Evolutionary conservation across 2,329 filamentous ascomycete species (phyloP).

Genomic region (Zopfia rhizophila): DNA sequence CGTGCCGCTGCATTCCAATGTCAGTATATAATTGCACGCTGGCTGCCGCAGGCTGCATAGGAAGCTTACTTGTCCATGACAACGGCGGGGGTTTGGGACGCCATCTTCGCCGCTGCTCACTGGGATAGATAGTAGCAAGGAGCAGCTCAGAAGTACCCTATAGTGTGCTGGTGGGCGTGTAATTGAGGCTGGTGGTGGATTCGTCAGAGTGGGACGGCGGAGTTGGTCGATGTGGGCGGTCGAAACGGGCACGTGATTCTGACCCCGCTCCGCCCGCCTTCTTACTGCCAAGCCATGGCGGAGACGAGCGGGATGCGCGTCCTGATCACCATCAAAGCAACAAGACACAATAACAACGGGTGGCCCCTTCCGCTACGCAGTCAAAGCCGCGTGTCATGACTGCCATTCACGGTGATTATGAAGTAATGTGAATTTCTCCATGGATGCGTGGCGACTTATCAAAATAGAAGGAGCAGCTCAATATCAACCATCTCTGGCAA

Average conservation of each 20-base stretch:
- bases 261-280: slow-evolving; percentile 35
- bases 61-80: slow-evolving; percentile 99
- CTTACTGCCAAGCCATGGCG: slow-evolving; percentile 28
- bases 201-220: slow-evolving; percentile 46
- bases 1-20: slow-evolving; percentile 79
- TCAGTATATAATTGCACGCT: slow-evolving; percentile 47
- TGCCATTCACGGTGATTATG: slow-evolving; percentile 8
- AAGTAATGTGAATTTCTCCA: slow-evolving; percentile 7
- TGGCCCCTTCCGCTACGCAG: slow-evolving; percentile 21
- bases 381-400: too few relatives aligned
- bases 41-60: slow-evolving; percentile 38
- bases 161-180: slow-evolving; percentile 29
- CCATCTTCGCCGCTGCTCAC: slow-evolving; percentile 70
- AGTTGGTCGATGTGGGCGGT: slow-evolving; percentile 37
- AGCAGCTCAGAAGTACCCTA: slow-evolving; percentile 35
- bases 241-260: slow-evolving; percentile 26
- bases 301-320: slow-evolving; percentile 30
- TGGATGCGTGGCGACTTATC: slow-evolving; percentile 8
- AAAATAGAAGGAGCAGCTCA: slow-evolving; percentile 43
- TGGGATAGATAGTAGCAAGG: slow-evolving; percentile 23
- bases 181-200: slow-evolving; percentile 29
- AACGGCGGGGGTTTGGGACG: slow-evolving; percentile 99
- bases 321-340: slow-evolving; percentile 5
- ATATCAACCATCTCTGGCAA: too few relatives aligned
- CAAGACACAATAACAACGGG: background rate